Base-by-base conservation (phyloP, 1,284 basidiomycete species). In the Exobasidium cylindrosporum region DNA sequence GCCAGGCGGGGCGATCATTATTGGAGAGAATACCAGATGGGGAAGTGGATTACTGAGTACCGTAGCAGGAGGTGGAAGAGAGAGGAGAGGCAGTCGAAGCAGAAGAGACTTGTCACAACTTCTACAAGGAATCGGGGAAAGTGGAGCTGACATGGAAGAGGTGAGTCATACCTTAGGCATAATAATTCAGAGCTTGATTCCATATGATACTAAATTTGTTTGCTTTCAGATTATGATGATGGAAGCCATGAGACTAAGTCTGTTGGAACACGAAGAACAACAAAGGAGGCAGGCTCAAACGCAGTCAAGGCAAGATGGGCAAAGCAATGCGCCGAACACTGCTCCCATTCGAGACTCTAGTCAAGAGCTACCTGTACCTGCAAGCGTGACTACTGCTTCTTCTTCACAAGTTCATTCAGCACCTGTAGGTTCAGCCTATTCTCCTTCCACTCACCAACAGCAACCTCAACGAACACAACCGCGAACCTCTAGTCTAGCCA, bases 161-260 rank as follows among this genome's bases (percentile, higher is more conserved):
- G 35, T 40, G 35, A 7, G 35, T 40, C 17, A 17, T 40, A n/a
- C 85, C 91, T 91, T 72, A 79, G 86, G 79, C 43, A 57, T 58
- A 49, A 29, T 63, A 45, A 11, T 30, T 31, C 44, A 28, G 55
- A 26, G 26, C 21, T 11, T 30, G 17, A 29, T 26, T 28, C 5
- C 31, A n/a, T n/a, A n/a, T n/a, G n/a, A n/a, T n/a, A n/a, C n/a
- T n/a, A n/a, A n/a, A n/a, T n/a, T n/a, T n/a, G n/a, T n/a, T n/a
- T n/a, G n/a, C n/a, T 97, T 17, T 17, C 35, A 40, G 90, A 83
- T 97, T 53, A 97, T 98, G 94, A 84, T 99, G 58, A 94, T 95
- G 91, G 95, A 98, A 82, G 96, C 95, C 0, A 97, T 99, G 93
- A 87, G 95, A 46, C 83, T 97, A 61, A 96, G 92, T 49, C 83